These are phyloP conservation scores for Phaeosphaeriaceae sp. DNA, from an alignment of 2,329 filamentous ascomycete genomes.

Conservation along the genomic window DNA sequence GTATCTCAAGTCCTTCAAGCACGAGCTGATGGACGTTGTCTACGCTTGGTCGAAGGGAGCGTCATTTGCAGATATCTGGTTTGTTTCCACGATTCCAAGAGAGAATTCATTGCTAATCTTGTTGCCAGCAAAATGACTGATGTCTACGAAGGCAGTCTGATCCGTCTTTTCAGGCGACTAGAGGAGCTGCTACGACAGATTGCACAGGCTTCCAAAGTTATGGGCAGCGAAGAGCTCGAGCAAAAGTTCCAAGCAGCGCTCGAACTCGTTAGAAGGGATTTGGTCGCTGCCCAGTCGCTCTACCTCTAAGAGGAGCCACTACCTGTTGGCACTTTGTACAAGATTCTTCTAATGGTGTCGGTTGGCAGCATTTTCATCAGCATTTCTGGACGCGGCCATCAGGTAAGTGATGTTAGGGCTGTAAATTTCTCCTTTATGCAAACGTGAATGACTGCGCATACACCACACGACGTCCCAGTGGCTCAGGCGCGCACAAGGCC, in stretches of 20 bases:
- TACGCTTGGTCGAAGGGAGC: conserved; percentile 89
- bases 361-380: conserved; percentile 19
- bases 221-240: conserved; percentile 94
- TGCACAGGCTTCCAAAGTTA: conserved; percentile 94
- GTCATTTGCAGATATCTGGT: conserved; percentile 95
- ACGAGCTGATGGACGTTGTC: conserved; percentile 96
- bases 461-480: conserved; percentile 21
- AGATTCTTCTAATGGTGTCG: conserved; percentile 15
- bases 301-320: conserved; percentile 65
- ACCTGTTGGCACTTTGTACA: conserved; percentile 19
- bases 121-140: conserved; percentile 94
- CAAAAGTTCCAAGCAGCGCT: conserved; percentile 90
- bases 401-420: conserved; percentile 21
- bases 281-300: conserved; percentile 92
- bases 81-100: conserved; percentile 52
- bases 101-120: conserved; percentile 7
- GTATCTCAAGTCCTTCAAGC: conserved; percentile 88
- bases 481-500: conserved; percentile 26
- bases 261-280: conserved; percentile 86
- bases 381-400: conserved; percentile 1
- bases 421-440: conserved; percentile 22
- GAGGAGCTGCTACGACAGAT: conserved; percentile 96
- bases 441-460: conserved; percentile 12
- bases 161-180: conserved; percentile 92
- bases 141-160: conserved; percentile 94